A percentile compares a stretch with the other conserved stretches of the same genome.
phyloP scores from a whole-genome alignment of 331 rosid species.

The Telfairia occidentalis region DNA sequence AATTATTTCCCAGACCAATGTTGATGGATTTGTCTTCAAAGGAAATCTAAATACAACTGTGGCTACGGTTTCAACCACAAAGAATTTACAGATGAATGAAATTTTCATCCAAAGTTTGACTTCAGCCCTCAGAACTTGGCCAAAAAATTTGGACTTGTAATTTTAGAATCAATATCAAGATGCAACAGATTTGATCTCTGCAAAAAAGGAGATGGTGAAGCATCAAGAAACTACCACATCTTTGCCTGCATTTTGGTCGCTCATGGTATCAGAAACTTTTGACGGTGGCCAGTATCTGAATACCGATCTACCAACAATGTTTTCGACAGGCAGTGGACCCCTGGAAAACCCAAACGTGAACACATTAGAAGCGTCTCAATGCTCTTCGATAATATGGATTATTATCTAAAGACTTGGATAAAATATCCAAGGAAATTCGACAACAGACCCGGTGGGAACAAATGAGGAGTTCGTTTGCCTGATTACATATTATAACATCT shows the following conservation, averaged over 20 bases:
- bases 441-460: background rate
- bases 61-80: background rate
- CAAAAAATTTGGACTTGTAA: background rate
- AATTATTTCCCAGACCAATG: background rate
- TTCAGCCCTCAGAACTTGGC: background rate
- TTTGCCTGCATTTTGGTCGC: conserved; percentile 19
- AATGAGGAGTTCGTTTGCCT: background rate
- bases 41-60: background rate
- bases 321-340: conserved; percentile 95
- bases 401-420: background rate
- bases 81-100: background rate
- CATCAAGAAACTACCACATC: conserved; percentile 49
- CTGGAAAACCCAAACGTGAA: conserved; percentile 30
- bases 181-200: background rate
- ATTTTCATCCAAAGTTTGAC: background rate
- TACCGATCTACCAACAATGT: conserved; percentile 81
- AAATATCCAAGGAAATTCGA: background rate
- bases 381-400: too few relatives aligned
- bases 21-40: background rate
- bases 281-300: conserved; percentile 96
- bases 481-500: background rate
- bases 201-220: background rate
- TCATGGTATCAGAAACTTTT: conserved; percentile 34
- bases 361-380: background rate
- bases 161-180: background rate